Conservation (phyloP, 225 moss, liverwort and hornwort species). For the Takakia lepidozioides region DNA sequence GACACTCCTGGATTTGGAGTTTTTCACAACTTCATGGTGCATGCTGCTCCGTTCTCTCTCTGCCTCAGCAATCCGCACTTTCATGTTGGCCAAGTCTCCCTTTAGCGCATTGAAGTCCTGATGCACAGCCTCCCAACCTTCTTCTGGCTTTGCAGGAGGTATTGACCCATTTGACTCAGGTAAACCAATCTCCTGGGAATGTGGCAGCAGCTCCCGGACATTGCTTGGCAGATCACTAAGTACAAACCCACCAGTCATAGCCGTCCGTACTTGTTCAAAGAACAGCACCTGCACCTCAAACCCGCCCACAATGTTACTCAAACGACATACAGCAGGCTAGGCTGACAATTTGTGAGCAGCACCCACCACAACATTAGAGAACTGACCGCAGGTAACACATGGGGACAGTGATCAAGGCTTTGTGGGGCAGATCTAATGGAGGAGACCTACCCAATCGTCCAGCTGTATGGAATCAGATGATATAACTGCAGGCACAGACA, state of each 20-base stretch:
- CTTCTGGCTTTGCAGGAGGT: constrained; percentile 17
- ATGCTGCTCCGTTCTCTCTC: constrained; percentile 39
- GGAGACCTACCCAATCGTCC: no score
- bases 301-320: background rate
- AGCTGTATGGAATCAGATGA: no score
- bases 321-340: no score
- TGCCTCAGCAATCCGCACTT: constrained; percentile 60
- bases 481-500: no score
- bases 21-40: constrained; percentile 18
- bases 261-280: constrained; percentile 69
- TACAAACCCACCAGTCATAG: constrained; percentile 44
- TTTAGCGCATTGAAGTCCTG: constrained; percentile 64
- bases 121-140: constrained; percentile 62
- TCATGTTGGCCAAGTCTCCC: constrained; percentile 71
- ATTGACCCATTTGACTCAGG: no score
- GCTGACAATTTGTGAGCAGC: no score
- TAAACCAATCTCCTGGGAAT: no score
- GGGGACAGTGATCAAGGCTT: no score
- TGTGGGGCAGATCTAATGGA: no score
- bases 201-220: constrained; percentile 60
- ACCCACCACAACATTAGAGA: no score
- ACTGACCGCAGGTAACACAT: no score
- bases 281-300: constrained; percentile 63
- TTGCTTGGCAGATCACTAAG: constrained; percentile 55
- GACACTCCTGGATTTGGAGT: constrained; percentile 37